Conservation (phyloP, 768 basidiomycete genomes). For the Termitomyces sp. region DNA sequence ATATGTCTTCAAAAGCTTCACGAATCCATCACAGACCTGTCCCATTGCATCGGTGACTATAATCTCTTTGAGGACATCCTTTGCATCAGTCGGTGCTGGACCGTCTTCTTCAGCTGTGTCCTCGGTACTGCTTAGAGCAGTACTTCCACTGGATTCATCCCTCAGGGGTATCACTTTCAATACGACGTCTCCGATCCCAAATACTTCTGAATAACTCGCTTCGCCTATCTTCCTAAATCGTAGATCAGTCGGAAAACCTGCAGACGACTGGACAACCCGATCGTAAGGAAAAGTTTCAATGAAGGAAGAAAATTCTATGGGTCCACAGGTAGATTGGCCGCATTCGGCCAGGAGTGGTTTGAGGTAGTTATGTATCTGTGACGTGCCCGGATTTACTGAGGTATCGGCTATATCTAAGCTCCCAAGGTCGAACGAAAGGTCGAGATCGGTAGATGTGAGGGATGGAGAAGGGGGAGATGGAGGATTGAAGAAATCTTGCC, state of each 20-base stretch:
- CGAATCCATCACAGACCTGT: conserved; percentile 70
- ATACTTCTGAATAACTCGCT: conserved; percentile 96
- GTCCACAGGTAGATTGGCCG: conserved; percentile 51
- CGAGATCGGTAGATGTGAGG: conserved; percentile 38
- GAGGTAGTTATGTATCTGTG: conserved; percentile 47
- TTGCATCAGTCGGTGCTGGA: conserved; percentile 68
- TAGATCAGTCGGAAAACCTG: conserved; percentile 14
- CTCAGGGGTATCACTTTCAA: conserved; percentile 83
- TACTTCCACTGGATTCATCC: conserved; percentile 33
- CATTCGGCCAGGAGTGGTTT: conserved; percentile 67
- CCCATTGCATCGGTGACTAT: conserved; percentile 76
- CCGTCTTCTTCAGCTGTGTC: conserved; percentile 38
- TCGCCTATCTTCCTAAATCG: conserved; percentile 87
- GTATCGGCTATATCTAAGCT: conserved; percentile 32
- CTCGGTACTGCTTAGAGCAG: conserved; percentile 7
- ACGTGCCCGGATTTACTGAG: conserved; percentile 11
- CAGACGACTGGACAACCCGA: conserved; percentile 44
- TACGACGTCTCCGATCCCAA: conserved; percentile 84
- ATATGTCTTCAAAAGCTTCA: conserved; percentile 76
- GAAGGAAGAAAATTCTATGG: conserved; percentile 79
- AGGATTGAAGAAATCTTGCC: conserved; percentile 36
- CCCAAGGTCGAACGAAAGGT: conserved; percentile 48
- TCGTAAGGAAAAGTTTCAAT: conserved; percentile 78
- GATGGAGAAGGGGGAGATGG: conserved; percentile 54
- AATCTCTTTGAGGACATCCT: conserved; percentile 77